Conservation (phyloP, 2,329 filamentous ascomycete genomes). For the Clathrospora elynae region DNA sequence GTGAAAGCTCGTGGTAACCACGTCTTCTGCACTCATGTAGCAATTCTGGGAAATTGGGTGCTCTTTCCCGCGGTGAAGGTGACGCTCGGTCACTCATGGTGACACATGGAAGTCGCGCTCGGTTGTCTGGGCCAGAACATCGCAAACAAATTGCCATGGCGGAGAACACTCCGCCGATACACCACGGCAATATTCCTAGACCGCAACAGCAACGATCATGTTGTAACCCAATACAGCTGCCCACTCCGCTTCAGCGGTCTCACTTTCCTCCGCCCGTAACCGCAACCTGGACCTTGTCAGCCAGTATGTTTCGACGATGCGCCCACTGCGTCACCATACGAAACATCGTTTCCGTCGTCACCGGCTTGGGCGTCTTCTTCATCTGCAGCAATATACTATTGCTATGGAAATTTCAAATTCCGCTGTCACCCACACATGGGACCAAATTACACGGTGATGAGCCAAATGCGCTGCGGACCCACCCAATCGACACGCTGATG, state of each 20-base stretch:
- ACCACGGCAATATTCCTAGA: no score
- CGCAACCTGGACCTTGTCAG: background rate
- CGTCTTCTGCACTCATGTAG: no score
- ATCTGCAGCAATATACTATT: conserved; percentile 56
- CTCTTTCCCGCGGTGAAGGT: no score
- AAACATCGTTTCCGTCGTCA: conserved; percentile 62
- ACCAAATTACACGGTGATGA: background rate
- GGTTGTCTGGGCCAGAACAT: no score
- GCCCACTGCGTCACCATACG: conserved; percentile 2
- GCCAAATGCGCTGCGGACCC: conserved; percentile 13
- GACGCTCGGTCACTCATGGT: no score
- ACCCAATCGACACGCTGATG: conserved; percentile 50
- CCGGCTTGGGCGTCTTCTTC: conserved; percentile 67
- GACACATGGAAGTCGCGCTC: no score
- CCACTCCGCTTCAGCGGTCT: background rate
- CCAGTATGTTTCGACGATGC: conserved; percentile 4
- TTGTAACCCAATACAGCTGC: no score
- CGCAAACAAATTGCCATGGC: background rate
- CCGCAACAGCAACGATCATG: no score
- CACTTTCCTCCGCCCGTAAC: background rate
- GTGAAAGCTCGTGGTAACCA: no score
- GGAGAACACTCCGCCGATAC: background rate
- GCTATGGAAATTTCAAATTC: conserved; percentile 13
- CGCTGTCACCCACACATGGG: background rate
- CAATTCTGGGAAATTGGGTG: no score